Evolutionary conservation across 495 filamentous ascomycete species (phyloP).

Genomic region (Collariella sp.): DNA sequence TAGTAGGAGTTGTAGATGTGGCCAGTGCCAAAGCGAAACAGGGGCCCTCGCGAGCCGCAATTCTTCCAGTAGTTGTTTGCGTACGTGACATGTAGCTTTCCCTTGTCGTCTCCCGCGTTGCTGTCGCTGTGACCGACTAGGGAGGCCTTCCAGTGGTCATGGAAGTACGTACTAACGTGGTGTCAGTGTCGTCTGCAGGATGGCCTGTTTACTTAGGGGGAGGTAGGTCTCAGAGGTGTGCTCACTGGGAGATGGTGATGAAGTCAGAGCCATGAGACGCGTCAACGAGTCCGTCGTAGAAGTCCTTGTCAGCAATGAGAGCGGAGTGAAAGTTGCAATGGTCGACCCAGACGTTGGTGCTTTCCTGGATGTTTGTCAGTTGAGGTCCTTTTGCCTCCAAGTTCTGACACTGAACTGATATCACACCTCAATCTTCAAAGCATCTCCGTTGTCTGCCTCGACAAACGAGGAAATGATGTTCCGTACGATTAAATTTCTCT

Average conservation of each 20-base stretch:
- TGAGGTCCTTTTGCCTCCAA: too few relatives aligned
- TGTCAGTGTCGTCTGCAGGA: too few relatives aligned
- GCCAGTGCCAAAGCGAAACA: constrained; percentile 55
- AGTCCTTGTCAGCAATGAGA: constrained; percentile 50
- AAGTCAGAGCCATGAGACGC: constrained; percentile 47
- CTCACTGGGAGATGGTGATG: constrained; percentile 41
- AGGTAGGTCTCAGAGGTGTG: neutral
- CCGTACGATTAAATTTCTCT: constrained; percentile 50
- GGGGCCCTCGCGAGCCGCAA: constrained; percentile 51
- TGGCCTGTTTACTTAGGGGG: neutral
- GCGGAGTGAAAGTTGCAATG: constrained; percentile 57
- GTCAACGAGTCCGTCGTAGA: constrained; percentile 61
- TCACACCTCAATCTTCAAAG: constrained; percentile 46
- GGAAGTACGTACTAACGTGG: constrained; percentile 36
- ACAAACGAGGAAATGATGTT: constrained; percentile 56
- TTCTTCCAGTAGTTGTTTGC: constrained; percentile 56
- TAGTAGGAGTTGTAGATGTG: constrained; percentile 42
- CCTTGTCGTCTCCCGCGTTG: constrained; percentile 40
- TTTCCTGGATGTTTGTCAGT: constrained; percentile 3
- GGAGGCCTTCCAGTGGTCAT: constrained; percentile 59
- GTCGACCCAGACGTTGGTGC: constrained; percentile 60
- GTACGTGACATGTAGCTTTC: constrained; percentile 51
- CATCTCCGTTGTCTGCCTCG: constrained; percentile 50
- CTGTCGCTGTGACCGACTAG: constrained; percentile 54
- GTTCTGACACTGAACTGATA: neutral